Evolutionary conservation across 176 grass and related monocot genomes (phyloP).

Genomic region (Puccinellia tenuiflora): DNA sequence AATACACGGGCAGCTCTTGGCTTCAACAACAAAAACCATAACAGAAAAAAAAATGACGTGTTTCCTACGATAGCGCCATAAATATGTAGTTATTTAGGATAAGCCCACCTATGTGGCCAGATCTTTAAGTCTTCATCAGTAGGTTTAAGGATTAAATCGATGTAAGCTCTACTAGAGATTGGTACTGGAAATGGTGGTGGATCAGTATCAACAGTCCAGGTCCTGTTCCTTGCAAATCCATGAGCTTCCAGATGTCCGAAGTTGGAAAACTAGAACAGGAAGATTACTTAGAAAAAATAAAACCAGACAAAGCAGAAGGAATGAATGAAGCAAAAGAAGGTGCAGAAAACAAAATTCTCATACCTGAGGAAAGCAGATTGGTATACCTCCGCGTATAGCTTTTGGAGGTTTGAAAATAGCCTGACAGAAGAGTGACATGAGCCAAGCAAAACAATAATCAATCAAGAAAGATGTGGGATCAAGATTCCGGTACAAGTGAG

Average conservation of each 20-base stretch:
- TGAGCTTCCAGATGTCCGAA: slow-evolving; percentile 59
- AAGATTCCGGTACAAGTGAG: background rate
- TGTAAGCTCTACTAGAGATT: slow-evolving; percentile 42
- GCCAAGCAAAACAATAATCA: slow-evolving; percentile 8
- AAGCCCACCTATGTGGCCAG: slow-evolving; percentile 70
- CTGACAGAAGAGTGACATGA: slow-evolving; percentile 32
- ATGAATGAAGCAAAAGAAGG: slow-evolving; percentile 17
- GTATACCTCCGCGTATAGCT: slow-evolving; percentile 80
- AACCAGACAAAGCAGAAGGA: slow-evolving; percentile 9
- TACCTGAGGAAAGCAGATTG: slow-evolving; percentile 87
- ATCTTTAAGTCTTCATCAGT: slow-evolving; percentile 77
- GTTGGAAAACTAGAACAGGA: slow-evolving; percentile 65
- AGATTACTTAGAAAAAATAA: slow-evolving; percentile 28
- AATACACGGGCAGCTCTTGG: background rate
- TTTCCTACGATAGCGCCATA: background rate
- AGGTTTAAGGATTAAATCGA: slow-evolving; percentile 75
- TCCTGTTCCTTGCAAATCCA: slow-evolving; percentile 88
- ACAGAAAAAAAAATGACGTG: background rate
- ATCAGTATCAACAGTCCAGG: slow-evolving; percentile 54
- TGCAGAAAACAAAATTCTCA: background rate
- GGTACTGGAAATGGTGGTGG: slow-evolving; percentile 60
- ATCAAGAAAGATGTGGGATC: background rate
- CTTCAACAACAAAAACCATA: slow-evolving; percentile 23
- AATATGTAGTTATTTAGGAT: slow-evolving; percentile 18
- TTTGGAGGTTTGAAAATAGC: slow-evolving; percentile 77